A percentile compares a stretch with the other conserved stretches of the same genome.
Evolutionary conservation across 768 basidiomycete genomes (phyloP).

Genomic region (Serpula lacrymans): DNA sequence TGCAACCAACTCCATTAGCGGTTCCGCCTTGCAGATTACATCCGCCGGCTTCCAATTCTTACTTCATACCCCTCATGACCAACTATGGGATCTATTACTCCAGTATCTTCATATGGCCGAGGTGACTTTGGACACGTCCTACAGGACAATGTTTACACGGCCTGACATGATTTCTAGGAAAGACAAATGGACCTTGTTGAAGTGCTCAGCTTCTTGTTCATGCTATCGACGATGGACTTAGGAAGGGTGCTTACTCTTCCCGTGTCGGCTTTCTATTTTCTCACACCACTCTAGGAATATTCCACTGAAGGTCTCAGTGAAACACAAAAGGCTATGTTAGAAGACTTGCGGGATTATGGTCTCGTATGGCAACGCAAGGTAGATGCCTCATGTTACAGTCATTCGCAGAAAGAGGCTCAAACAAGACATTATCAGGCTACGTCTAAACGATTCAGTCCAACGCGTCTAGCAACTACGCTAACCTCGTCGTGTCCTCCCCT

Average conservation of each 20-base stretch:
- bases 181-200: slow-evolving; percentile 91
- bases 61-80: slow-evolving; percentile 88
- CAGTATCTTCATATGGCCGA: slow-evolving; percentile 87
- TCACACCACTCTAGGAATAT: slow-evolving; percentile 62
- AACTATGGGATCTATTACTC: slow-evolving; percentile 91
- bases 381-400: slow-evolving; percentile 22
- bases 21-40: slow-evolving; percentile 73
- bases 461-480: slow-evolving; percentile 89
- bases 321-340: slow-evolving; percentile 82
- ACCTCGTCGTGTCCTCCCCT: slow-evolving; percentile 86
- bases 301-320: slow-evolving; percentile 75
- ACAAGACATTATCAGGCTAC: slow-evolving; percentile 43
- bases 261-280: background rate
- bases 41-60: slow-evolving; percentile 96
- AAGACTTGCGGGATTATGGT: slow-evolving; percentile 92
- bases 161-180: slow-evolving; percentile 45
- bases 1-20: slow-evolving; percentile 37
- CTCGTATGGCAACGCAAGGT: slow-evolving; percentile 86
- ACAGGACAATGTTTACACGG: slow-evolving; percentile 10
- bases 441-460: slow-evolving; percentile 87
- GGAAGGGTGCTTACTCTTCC: slow-evolving; percentile 58
- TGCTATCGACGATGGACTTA: slow-evolving; percentile 95
- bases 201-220: slow-evolving; percentile 91
- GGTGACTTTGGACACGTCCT: slow-evolving; percentile 37
- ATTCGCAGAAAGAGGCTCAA: slow-evolving; percentile 11